These are phyloP conservation scores for Wickerhamiella infanticola DNA, from an alignment of 1,139 yeast species.

Conservation along the genomic window DNA sequence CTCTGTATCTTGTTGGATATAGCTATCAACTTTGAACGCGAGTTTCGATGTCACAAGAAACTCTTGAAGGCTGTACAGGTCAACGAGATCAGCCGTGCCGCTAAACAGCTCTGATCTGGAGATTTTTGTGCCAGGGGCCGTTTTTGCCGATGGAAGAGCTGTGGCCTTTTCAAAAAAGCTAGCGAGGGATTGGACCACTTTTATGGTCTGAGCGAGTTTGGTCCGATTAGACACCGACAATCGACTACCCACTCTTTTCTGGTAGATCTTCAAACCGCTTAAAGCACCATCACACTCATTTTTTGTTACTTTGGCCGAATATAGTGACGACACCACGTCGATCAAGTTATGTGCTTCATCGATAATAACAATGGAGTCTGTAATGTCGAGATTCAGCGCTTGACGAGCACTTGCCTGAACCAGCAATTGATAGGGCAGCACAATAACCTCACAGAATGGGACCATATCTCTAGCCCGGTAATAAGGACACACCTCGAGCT, in stretches of 20 bases:
- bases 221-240: constrained; percentile 65
- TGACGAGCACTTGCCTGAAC: constrained; percentile 50
- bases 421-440: constrained; percentile 75
- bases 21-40: constrained; percentile 72
- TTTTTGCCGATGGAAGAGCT: constrained; percentile 18
- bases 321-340: constrained; percentile 57
- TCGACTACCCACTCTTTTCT: constrained; percentile 42
- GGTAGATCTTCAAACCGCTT: constrained; percentile 38
- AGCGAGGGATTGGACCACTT: constrained; percentile 38
- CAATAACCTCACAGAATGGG: constrained; percentile 50
- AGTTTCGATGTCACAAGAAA: constrained; percentile 57
- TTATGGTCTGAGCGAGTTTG: constrained; percentile 47
- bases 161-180: constrained; percentile 29
- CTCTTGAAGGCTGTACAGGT: constrained; percentile 49
- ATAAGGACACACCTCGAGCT: constrained; percentile 60
- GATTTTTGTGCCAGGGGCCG: constrained; percentile 40
- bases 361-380: constrained; percentile 54
- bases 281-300: constrained; percentile 34
- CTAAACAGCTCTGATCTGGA: constrained; percentile 38
- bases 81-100: constrained; percentile 55
- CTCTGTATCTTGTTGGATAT: constrained; percentile 28
- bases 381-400: constrained; percentile 42
- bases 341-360: constrained; percentile 90
- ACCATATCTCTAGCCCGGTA: constrained; percentile 51
- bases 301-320: constrained; percentile 44